Evolutionary conservation across 2,329 filamentous ascomycete genomes (phyloP).

Genomic region (Ascochyta koolunga): DNA sequence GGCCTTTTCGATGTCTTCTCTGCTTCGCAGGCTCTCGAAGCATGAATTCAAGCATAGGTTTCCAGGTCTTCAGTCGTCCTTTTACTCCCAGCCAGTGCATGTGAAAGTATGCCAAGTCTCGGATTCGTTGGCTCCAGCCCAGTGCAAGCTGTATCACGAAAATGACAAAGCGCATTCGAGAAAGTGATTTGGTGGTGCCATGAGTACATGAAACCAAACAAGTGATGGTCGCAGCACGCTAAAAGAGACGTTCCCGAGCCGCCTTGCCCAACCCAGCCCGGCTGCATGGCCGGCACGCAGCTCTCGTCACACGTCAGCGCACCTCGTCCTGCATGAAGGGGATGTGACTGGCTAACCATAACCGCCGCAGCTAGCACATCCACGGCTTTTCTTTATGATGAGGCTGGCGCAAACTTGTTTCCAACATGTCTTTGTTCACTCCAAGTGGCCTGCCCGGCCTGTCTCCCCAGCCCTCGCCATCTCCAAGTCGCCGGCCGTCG

Average conservation of each 20-base stretch:
- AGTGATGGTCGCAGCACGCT: slow-evolving; percentile 10
- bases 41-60: neutral
- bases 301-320: slow-evolving; percentile 21
- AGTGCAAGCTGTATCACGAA: neutral
- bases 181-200: slow-evolving; percentile 1
- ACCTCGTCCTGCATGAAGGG: slow-evolving; percentile 10
- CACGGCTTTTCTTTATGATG: slow-evolving; percentile 11
- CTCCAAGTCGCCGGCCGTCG: slow-evolving; percentile 9
- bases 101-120: neutral
- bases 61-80: neutral
- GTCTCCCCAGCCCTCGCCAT: neutral
- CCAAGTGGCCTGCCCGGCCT: slow-evolving; percentile 1
- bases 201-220: slow-evolving; percentile 8
- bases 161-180: slow-evolving; percentile 2
- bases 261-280: slow-evolving; percentile 4
- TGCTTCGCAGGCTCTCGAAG: too few species aligned
- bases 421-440: slow-evolving; percentile 3
- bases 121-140: neutral
- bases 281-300: slow-evolving; percentile 13
- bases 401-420: slow-evolving; percentile 15
- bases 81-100: too few species aligned
- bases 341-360: slow-evolving; percentile 19
- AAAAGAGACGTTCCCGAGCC: neutral
- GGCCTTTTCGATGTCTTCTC: too few species aligned
- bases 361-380: slow-evolving; percentile 19